Evolutionary conservation across 345 rosid species (phyloP), one percentile per base, ranked within the genome.

Genomic region (Chamaenerion angustifolium): DNA sequence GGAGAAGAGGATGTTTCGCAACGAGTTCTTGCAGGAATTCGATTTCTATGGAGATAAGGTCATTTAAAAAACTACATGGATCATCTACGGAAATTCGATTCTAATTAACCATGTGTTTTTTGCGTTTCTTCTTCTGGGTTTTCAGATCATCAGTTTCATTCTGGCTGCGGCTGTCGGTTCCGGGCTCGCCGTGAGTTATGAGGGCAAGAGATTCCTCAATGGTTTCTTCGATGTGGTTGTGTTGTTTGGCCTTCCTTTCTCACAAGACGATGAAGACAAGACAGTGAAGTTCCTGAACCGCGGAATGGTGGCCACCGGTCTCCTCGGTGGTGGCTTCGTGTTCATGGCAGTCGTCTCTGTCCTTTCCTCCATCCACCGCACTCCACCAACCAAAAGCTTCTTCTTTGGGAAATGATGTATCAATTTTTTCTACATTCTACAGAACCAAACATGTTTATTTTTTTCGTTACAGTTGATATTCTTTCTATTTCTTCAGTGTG

Each of bases 31-130:
- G 54, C 64, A 56, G 5, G 68, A 61, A 15, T 49, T 65, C 8
- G 73, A 72, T 53, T 68, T 72, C 43, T 68, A 64, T 12, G 71
- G 52, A 0, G 71, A 72, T 61, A 56, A 62, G 73, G 68, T 21
- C n/a, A n/a, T n/a, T n/a, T n/a, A n/a, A n/a, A n/a, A n/a, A n/a
- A n/a, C n/a, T n/a, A n/a, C n/a, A n/a, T n/a, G n/a, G n/a, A n/a
- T n/a, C n/a, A n/a, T n/a, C n/a, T n/a, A n/a, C n/a, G n/a, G n/a
- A n/a, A n/a, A n/a, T n/a, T n/a, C n/a, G n/a, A n/a, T n/a, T n/a
- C n/a, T n/a, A n/a, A n/a, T n/a, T n/a, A n/a, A n/a, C n/a, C n/a
- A n/a, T n/a, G n/a, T n/a, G n/a, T n/a, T n/a, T n/a, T n/a, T n/a
- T n/a, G n/a, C n/a, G n/a, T n/a, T n/a, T n/a, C n/a, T n/a, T n/a